phyloP scores from a whole-genome alignment of 164 flowering plant species.

The Chloranthus sessilifolius region DNA sequence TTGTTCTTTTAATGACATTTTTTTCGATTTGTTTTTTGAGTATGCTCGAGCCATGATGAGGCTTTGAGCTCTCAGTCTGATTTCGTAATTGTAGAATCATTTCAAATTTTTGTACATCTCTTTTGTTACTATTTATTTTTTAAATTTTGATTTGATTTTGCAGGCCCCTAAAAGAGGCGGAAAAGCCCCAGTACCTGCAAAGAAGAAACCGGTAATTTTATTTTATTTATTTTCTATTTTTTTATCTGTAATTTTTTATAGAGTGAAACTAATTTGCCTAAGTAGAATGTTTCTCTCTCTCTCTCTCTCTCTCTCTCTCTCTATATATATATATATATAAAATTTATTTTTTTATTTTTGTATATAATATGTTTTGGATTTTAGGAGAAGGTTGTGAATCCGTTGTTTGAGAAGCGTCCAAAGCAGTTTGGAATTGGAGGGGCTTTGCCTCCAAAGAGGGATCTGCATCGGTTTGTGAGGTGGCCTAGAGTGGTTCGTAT shows the following conservation, averaged over 20 bases:
- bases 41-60: too few species aligned
- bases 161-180: constrained; percentile 9
- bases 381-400: constrained; percentile 26
- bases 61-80: too few species aligned
- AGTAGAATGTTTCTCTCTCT: too few species aligned
- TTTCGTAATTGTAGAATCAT: too few species aligned
- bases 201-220: constrained; percentile 6
- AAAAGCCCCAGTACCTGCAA: constrained; percentile 5
- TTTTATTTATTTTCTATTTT: background rate
- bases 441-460: constrained; percentile 48
- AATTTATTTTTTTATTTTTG: too few species aligned
- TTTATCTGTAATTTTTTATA: background rate
- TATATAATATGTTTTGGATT: background rate
- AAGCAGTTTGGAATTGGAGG: constrained; percentile 63
- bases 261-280: too few species aligned
- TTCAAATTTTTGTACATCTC: too few species aligned
- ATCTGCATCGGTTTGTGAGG: constrained; percentile 31
- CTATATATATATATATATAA: too few species aligned
- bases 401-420: constrained; percentile 46
- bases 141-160: background rate
- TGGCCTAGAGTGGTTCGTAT: constrained; percentile 30
- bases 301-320: too few species aligned
- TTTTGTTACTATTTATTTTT: background rate
- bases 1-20: too few species aligned
- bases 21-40: too few species aligned